These are phyloP conservation scores for Yamadazyma diddensiae DNA, from an alignment of 1,139 yeast species.

Conservation along the genomic window DNA sequence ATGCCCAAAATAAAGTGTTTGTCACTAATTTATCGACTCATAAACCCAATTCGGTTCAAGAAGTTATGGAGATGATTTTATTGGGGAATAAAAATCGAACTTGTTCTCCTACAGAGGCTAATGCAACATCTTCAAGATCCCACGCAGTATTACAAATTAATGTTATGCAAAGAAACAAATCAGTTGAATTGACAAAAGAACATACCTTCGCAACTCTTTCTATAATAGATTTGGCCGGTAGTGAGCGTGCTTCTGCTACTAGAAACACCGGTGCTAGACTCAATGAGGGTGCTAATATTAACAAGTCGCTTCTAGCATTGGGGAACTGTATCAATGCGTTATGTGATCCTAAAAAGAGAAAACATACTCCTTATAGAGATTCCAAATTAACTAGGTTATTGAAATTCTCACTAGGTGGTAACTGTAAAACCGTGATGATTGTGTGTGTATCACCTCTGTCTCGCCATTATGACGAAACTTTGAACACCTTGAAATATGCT, in stretches of 20 bases:
- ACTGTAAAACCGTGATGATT: slow-evolving; percentile 93
- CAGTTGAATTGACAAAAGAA: slow-evolving; percentile 62
- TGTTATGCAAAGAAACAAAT: slow-evolving; percentile 58
- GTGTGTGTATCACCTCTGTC: slow-evolving; percentile 89
- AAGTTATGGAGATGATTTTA: slow-evolving; percentile 76
- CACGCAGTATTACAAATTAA: slow-evolving; percentile 89
- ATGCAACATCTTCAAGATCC: slow-evolving; percentile 84
- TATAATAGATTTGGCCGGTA: slow-evolving; percentile 89
- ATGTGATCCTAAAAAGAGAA: slow-evolving; percentile 64
- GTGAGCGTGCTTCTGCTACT: slow-evolving; percentile 91
- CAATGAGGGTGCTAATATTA: slow-evolving; percentile 90
- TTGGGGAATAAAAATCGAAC: slow-evolving; percentile 76
- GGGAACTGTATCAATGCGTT: slow-evolving; percentile 94
- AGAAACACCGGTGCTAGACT: slow-evolving; percentile 76
- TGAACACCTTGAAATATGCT: slow-evolving; percentile 87
- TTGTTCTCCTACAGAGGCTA: slow-evolving; percentile 86
- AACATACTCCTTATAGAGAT: slow-evolving; percentile 88
- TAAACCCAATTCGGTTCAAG: slow-evolving; percentile 61
- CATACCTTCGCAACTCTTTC: slow-evolving; percentile 79
- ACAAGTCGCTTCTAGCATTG: slow-evolving; percentile 78
- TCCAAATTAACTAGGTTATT: slow-evolving; percentile 82
- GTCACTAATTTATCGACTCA: slow-evolving; percentile 75
- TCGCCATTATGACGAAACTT: slow-evolving; percentile 85
- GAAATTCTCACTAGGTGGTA: slow-evolving; percentile 90
- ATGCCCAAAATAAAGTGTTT: slow-evolving; percentile 59